Percentiles rank a stretch among this genome's conserved stretches.
Conservation (phyloP, 2,329 filamentous ascomycete species). For the Cercospora brassicicola region DNA sequence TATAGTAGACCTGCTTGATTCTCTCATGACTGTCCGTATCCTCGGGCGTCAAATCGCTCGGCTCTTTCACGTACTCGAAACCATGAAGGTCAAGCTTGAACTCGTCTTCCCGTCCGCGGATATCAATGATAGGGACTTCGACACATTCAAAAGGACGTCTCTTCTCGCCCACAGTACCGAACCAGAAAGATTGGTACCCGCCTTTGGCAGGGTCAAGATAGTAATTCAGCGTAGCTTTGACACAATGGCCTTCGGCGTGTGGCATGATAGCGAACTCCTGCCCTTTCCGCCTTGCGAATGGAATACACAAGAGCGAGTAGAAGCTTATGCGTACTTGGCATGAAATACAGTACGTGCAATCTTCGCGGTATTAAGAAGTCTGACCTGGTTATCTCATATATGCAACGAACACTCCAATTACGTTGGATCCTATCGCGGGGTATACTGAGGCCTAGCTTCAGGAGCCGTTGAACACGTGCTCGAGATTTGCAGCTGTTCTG, state of each 20-base stretch:
- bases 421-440: background rate
- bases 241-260: background rate
- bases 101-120: slow-evolving; percentile 37
- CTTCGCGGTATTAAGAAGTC: background rate
- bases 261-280: background rate
- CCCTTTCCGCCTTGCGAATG: background rate
- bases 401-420: background rate
- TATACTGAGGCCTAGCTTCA: background rate
- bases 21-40: slow-evolving; percentile 4
- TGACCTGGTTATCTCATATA: background rate
- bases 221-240: slow-evolving; percentile 18
- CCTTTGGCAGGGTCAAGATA: slow-evolving; percentile 21
- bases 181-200: slow-evolving; percentile 12
- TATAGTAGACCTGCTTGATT: slow-evolving; percentile 14
- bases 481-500: background rate
- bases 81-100: slow-evolving; percentile 19
- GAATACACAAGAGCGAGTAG: background rate
- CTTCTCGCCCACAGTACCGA: slow-evolving; percentile 16
- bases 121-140: slow-evolving; percentile 43
- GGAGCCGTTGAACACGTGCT: background rate
- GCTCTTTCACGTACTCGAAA: slow-evolving; percentile 30
- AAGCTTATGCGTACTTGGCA: background rate
- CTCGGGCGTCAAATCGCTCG: background rate
- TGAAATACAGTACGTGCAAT: background rate
- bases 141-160: slow-evolving; percentile 19